Conservation (phyloP, 1,139 yeast species). For the Geotrichum australiense region DNA sequence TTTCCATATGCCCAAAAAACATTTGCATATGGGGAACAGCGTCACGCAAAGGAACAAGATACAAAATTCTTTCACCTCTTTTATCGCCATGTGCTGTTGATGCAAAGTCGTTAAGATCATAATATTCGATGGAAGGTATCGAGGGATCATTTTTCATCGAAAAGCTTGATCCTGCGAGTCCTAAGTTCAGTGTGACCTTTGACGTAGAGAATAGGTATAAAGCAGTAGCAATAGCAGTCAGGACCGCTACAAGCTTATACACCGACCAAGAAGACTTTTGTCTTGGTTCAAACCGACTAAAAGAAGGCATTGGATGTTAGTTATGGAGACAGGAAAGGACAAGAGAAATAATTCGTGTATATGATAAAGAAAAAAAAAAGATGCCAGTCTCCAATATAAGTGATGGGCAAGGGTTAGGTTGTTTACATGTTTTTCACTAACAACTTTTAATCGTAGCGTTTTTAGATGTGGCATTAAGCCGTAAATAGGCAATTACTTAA, state of each 20-base stretch:
- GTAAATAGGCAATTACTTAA: too few species aligned
- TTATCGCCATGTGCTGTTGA: constrained; percentile 55
- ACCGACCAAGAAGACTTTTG: background rate
- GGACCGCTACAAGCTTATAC: background rate
- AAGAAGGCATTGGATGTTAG: background rate
- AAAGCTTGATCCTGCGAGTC: constrained; percentile 8
- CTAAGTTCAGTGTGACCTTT: background rate
- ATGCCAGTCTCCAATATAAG: too few species aligned
- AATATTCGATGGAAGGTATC: constrained; percentile 43
- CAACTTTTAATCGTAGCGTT: too few species aligned
- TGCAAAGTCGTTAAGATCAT: constrained; percentile 46
- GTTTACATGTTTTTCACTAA: too few species aligned
- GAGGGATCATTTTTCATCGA: constrained; percentile 26
- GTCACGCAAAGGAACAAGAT: constrained; percentile 62
- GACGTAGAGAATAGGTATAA: background rate
- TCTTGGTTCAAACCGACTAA: constrained; percentile 8
- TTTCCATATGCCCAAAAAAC: constrained; percentile 55
- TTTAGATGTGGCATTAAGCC: too few species aligned
- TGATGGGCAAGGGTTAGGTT: too few species aligned
- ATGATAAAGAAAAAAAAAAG: background rate
- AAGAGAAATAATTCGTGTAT: background rate
- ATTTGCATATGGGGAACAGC: constrained; percentile 62
- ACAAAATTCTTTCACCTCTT: constrained; percentile 49
- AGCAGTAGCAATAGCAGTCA: background rate
- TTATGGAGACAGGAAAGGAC: background rate